Evolutionary conservation across 148 eudicot genomes (phyloP).

Genomic region (Rhododendron henanense): DNA sequence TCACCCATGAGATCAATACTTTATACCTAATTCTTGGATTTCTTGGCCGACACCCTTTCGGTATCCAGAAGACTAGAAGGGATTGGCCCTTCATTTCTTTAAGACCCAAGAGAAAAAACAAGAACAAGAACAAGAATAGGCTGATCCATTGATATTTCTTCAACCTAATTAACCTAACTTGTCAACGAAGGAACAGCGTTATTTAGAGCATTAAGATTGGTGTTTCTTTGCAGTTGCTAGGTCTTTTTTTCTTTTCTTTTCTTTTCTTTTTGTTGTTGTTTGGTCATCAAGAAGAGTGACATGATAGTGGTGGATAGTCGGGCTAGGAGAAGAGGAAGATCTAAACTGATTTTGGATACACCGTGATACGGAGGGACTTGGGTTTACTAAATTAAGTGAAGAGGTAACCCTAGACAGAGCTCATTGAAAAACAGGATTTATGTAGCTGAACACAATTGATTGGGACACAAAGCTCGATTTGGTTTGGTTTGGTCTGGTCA

Average conservation of each 20-base stretch:
- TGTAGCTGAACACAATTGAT: too few species aligned
- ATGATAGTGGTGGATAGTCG: too few species aligned
- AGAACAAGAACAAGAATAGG: neutral
- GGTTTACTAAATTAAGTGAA: too few species aligned
- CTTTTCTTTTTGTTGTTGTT: neutral
- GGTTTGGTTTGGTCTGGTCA: neutral
- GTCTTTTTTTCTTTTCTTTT: too few species aligned
- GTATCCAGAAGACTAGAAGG: neutral
- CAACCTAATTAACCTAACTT: neutral
- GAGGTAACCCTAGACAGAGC: too few species aligned
- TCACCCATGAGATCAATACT: neutral
- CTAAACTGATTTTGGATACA: too few species aligned
- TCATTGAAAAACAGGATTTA: too few species aligned
- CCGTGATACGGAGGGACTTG: too few species aligned
- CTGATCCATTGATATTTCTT: neutral
- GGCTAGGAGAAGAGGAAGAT: too few species aligned
- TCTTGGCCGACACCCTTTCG: neutral
- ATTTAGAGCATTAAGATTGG: neutral
- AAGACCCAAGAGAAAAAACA: neutral
- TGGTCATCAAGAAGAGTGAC: too few species aligned
- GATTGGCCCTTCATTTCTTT: neutral
- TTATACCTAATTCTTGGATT: slow-evolving; percentile 7
- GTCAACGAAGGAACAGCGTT: neutral
- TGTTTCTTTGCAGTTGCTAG: neutral
- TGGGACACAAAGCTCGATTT: too few species aligned